Percentiles rank a stretch among this genome's conserved stretches.
Evolutionary conservation across 345 rosid genomes (phyloP).

Genomic region (Gossypium mustelinum): DNA sequence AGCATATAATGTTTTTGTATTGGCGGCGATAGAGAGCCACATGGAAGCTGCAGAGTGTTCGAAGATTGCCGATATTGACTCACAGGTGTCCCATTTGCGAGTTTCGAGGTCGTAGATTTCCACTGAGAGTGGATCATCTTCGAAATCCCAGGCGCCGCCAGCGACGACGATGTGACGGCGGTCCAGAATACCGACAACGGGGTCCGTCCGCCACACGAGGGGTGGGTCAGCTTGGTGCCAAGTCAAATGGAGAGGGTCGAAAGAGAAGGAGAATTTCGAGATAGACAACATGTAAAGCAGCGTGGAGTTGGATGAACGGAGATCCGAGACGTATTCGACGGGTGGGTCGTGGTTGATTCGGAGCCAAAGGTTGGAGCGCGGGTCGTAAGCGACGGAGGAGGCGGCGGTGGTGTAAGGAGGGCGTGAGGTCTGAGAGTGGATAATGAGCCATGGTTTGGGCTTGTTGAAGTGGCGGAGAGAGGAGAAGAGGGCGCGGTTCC

Average conservation of each 20-base stretch:
- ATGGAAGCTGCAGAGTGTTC: conserved; percentile 50
- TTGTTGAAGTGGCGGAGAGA: conserved; percentile 50
- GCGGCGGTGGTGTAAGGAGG: conserved; percentile 31
- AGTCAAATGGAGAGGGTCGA: conserved; percentile 55
- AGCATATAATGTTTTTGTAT: conserved; percentile 35
- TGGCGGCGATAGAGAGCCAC: conserved; percentile 57
- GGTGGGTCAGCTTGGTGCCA: conserved; percentile 67
- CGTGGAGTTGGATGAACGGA: conserved; percentile 61
- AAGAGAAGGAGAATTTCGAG: conserved; percentile 53
- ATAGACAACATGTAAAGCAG: conserved; percentile 60
- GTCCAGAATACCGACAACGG: conserved; percentile 54
- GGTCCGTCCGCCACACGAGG: conserved; percentile 56
- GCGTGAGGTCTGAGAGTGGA: conserved; percentile 40
- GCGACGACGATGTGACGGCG: conserved; percentile 41
- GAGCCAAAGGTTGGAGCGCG: conserved; percentile 62
- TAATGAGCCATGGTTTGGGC: conserved; percentile 61
- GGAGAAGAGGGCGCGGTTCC: conserved; percentile 61
- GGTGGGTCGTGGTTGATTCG: conserved; percentile 28
- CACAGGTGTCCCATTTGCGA: conserved; percentile 47
- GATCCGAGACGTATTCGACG: conserved; percentile 24
- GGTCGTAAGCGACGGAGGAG: conserved; percentile 57
- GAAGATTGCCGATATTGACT: conserved; percentile 48
- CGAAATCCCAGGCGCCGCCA: conserved; percentile 65
- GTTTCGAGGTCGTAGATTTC: conserved; percentile 47
- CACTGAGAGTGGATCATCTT: conserved; percentile 65